These are phyloP conservation scores for Mycena vulgaris DNA, from an alignment of 768 basidiomycete species.

Conservation along the genomic window DNA sequence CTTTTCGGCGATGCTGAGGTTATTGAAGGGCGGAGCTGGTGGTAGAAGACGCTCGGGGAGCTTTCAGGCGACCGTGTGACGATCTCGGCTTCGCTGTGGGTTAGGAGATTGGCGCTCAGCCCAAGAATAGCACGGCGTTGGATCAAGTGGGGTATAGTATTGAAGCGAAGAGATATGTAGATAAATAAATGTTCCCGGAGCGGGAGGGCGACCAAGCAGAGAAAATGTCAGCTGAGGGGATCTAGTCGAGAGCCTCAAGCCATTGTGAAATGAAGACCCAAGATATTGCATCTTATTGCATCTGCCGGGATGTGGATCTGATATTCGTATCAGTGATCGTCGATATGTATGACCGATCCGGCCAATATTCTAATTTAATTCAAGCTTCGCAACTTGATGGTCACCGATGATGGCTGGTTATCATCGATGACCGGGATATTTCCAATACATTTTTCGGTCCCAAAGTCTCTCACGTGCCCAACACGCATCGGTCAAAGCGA, in stretches of 20 bases:
- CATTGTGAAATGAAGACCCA: background rate
- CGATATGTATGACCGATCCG: too few species aligned
- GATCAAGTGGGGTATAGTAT: constrained; percentile 3
- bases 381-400: too few species aligned
- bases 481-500: too few species aligned
- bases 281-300: constrained; percentile 3
- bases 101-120: constrained; percentile 7
- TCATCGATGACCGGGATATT: too few species aligned
- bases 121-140: constrained; percentile 6
- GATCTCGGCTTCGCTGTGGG: background rate
- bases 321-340: background rate
- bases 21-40: constrained; percentile 39
- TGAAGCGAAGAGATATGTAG: constrained; percentile 11
- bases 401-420: too few species aligned
- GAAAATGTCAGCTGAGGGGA: constrained; percentile 5
- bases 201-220: constrained; percentile 4
- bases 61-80: constrained; percentile 22
- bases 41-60: constrained; percentile 35
- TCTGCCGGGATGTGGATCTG: constrained; percentile 10
- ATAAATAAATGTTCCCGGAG: constrained; percentile 9
- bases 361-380: too few species aligned
- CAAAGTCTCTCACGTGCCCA: too few species aligned
- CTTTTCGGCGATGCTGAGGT: constrained; percentile 38
- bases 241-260: background rate
- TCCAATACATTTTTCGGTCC: too few species aligned